phyloP scores from a whole-genome alignment of 192 early-diverging fungal genomes.

The Linnemannia hyalina region DNA sequence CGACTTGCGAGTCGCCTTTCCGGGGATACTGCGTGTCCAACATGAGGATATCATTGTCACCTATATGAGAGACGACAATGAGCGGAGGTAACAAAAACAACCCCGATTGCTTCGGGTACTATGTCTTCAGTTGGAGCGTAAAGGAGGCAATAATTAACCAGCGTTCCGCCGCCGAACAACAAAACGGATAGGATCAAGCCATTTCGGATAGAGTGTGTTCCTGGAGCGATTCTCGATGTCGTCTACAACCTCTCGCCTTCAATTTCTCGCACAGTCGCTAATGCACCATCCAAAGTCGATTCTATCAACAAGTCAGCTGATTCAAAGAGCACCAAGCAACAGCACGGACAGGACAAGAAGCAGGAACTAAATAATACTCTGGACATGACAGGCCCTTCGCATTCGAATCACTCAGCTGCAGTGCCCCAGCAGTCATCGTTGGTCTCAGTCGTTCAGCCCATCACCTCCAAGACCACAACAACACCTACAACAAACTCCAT shows the following conservation, averaged over 20 bases:
- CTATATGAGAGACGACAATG: not conserved
- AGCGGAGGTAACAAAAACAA: not conserved
- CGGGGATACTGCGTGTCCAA: not conserved
- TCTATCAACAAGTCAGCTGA: not conserved
- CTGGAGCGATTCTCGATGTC: not conserved
- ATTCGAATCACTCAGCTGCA: not conserved
- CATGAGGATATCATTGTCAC: not conserved
- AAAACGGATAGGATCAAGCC: not conserved
- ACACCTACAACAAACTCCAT: not conserved
- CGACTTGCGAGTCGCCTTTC: not conserved
- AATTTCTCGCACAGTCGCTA: not conserved
- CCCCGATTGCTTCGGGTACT: too few relatives aligned
- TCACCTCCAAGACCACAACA: not conserved
- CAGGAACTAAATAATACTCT: not conserved
- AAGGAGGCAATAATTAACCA: too few relatives aligned
- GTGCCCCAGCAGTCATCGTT: not conserved
- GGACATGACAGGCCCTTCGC: not conserved
- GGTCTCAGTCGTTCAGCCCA: not conserved
- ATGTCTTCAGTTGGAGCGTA: too few relatives aligned
- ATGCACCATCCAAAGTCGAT: not conserved
- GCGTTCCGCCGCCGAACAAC: not conserved
- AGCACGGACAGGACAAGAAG: not conserved
- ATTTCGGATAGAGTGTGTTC: not conserved
- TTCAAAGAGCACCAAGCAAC: not conserved
- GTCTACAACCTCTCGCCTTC: not conserved